Conservation (phyloP, 1,139 yeast genomes). For the Blastobotrys petasosporus region DNA sequence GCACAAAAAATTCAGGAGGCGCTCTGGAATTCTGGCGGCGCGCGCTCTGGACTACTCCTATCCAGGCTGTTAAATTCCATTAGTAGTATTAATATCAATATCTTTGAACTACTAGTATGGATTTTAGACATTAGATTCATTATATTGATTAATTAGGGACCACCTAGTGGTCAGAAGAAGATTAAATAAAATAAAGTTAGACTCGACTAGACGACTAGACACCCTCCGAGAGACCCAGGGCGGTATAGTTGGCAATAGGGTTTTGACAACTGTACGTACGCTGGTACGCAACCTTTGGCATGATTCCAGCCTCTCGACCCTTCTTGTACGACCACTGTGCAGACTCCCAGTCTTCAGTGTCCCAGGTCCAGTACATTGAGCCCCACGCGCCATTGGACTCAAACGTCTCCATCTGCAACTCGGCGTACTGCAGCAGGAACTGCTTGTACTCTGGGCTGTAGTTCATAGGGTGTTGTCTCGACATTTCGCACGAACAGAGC, state of each 20-base stretch:
- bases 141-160: too few species aligned
- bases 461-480: constrained; percentile 26
- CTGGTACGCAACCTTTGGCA: constrained; percentile 31
- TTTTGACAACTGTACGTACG: constrained; percentile 27
- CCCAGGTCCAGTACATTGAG: constrained; percentile 36
- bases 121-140: background rate
- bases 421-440: constrained; percentile 31
- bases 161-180: background rate
- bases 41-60: too few species aligned
- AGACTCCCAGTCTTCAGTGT: constrained; percentile 29
- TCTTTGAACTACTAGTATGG: background rate
- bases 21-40: too few species aligned
- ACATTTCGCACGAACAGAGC: constrained; percentile 29
- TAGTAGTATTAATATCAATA: background rate
- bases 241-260: constrained; percentile 25
- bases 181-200: background rate
- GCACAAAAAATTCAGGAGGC: too few species aligned
- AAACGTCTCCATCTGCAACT: constrained; percentile 32
- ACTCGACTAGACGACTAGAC: constrained; percentile 14
- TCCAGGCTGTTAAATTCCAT: too few species aligned
- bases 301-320: constrained; percentile 28
- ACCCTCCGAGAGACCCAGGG: constrained; percentile 29
- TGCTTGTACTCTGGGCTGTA: constrained; percentile 28
- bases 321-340: constrained; percentile 35
- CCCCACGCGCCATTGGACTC: constrained; percentile 34